Conservation (phyloP, 768 basidiomycete genomes). For the Mycena chlorophos region DNA sequence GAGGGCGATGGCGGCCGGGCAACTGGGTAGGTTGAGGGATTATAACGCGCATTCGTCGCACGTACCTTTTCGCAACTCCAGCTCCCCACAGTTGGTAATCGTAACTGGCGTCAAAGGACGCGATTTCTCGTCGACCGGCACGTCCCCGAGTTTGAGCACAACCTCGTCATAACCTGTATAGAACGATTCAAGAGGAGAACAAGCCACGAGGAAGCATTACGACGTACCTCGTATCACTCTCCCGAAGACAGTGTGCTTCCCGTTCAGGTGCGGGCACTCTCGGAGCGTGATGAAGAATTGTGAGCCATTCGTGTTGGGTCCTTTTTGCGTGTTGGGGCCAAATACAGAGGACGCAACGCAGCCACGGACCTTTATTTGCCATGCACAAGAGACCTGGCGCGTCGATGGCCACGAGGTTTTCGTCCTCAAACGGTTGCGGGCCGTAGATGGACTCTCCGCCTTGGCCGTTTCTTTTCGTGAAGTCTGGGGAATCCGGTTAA, state of each 20-base stretch:
- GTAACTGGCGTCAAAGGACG: conserved; percentile 66
- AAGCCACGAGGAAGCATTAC: neutral
- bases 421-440: conserved; percentile 71
- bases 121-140: conserved; percentile 75
- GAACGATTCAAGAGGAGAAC: conserved; percentile 48
- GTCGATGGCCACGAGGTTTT: conserved; percentile 69
- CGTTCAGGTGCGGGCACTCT: conserved; percentile 73
- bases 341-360: neutral
- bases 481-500: conserved; percentile 49
- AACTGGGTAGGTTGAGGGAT: neutral
- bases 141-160: conserved; percentile 54
- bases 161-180: conserved; percentile 59
- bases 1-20: conserved; percentile 14
- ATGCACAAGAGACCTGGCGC: conserved; percentile 79
- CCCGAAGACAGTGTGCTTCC: conserved; percentile 58
- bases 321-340: neutral
- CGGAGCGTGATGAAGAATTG: conserved; percentile 86
- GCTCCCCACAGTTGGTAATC: conserved; percentile 80
- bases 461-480: conserved; percentile 74
- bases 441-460: conserved; percentile 87
- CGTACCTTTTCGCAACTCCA: conserved; percentile 60
- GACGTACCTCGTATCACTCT: conserved; percentile 9
- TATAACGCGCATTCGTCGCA: neutral
- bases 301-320: conserved; percentile 76
- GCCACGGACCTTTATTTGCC: conserved; percentile 71